Conservation (phyloP, 1,284 basidiomycete genomes). For the Polyporus tsugae region DNA sequence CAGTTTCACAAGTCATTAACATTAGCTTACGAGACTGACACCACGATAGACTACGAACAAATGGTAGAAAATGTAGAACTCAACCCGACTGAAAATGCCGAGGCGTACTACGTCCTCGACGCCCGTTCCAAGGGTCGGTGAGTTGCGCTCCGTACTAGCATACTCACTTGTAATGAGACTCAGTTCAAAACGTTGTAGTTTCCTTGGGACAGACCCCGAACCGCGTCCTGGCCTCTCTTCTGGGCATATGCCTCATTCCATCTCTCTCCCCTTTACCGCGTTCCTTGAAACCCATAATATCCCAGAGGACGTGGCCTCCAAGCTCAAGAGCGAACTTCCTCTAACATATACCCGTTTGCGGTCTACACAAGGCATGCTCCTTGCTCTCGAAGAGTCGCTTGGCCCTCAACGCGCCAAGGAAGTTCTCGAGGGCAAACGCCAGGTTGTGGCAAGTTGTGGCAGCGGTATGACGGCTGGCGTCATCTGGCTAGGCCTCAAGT, state of each 20-base stretch:
- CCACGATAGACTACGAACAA: constrained; percentile 79
- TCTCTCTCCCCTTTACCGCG: constrained; percentile 84
- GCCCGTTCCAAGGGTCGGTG: constrained; percentile 84
- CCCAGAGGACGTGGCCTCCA: constrained; percentile 20
- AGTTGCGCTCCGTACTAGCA: constrained; percentile 32
- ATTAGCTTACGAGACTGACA: neutral
- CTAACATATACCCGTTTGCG: constrained; percentile 72
- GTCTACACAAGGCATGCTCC: constrained; percentile 61
- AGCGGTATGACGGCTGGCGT: constrained; percentile 98
- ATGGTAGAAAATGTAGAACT: constrained; percentile 77
- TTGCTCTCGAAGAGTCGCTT: constrained; percentile 67
- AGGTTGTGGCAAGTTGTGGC: constrained; percentile 82
- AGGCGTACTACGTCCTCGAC: constrained; percentile 84
- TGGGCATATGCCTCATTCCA: constrained; percentile 92
- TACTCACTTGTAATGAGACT: neutral
- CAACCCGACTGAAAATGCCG: constrained; percentile 51
- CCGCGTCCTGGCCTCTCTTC: constrained; percentile 89
- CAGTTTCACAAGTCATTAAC: constrained; percentile 39
- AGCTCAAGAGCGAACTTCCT: constrained; percentile 17
- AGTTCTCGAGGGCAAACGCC: constrained; percentile 65
- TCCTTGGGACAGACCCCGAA: constrained; percentile 85
- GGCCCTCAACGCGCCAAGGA: constrained; percentile 61
- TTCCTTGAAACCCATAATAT: constrained; percentile 69
- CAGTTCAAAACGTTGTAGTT: constrained; percentile 55
- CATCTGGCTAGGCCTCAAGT: constrained; percentile 87